Evolutionary conservation across 345 rosid species (phyloP).

Genomic region (Syzygium aromaticum): DNA sequence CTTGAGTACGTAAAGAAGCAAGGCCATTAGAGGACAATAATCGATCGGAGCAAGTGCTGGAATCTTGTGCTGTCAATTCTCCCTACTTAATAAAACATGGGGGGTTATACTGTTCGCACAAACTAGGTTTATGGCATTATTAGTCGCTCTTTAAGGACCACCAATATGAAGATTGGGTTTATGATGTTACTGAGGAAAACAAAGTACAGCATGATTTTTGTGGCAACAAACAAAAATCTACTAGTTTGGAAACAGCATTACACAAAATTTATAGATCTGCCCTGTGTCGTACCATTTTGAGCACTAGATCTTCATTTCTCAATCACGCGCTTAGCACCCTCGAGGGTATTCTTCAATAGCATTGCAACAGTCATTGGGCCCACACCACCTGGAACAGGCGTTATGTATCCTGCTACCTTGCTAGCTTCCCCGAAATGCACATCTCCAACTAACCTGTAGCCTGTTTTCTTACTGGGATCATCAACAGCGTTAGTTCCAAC

Average conservation of each 20-base stretch:
- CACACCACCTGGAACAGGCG: slow-evolving; percentile 96
- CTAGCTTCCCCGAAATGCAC: slow-evolving; percentile 74
- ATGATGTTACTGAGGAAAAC: not conserved
- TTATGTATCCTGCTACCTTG: slow-evolving; percentile 70
- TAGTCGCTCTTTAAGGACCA: not conserved
- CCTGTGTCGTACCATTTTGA: not conserved
- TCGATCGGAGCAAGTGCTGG: not conserved
- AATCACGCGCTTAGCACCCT: slow-evolving; percentile 65
- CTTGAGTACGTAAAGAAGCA: not conserved
- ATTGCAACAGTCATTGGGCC: slow-evolving; percentile 97
- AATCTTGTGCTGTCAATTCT: not conserved
- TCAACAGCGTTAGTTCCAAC: slow-evolving; percentile 81
- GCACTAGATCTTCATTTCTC: slow-evolving; percentile 15
- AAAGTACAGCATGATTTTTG: not conserved
- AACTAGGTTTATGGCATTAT: not conserved
- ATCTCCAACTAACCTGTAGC: slow-evolving; percentile 92
- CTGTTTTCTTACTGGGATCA: slow-evolving; percentile 65
- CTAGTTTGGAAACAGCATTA: not conserved
- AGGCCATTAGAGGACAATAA: not conserved
- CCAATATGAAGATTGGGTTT: not conserved
- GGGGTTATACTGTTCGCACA: not conserved
- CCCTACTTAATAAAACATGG: not conserved
- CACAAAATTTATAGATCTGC: not conserved
- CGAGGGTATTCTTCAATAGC: slow-evolving; percentile 81
- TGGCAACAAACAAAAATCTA: not conserved